phyloP scores from a whole-genome alignment of 768 basidiomycete genomes.

The Russula sp. region DNA sequence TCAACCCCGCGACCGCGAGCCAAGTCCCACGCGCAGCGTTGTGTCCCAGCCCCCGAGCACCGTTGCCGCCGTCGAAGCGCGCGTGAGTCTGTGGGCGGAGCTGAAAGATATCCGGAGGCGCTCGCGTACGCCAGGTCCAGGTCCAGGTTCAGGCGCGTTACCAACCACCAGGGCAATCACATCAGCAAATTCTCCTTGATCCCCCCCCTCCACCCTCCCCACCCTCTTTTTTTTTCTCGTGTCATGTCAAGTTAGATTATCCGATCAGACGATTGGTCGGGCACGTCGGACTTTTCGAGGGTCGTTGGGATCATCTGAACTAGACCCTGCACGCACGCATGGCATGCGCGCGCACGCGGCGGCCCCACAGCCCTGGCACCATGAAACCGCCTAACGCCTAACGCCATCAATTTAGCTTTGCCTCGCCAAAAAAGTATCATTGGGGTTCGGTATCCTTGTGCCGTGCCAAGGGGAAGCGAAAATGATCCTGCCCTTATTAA shows the following conservation, averaged over 20 bases:
- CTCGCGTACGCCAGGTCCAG: slow-evolving; percentile 9
- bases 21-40: slow-evolving; percentile 34
- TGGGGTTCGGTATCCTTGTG: too few species aligned
- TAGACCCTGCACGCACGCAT: too few species aligned
- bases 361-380: too few species aligned
- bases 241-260: too few species aligned
- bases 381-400: too few species aligned
- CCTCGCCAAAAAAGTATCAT: too few species aligned
- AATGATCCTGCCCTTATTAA: too few species aligned
- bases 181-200: neutral
- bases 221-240: neutral
- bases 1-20: slow-evolving; percentile 31
- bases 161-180: neutral
- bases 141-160: neutral
- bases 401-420: too few species aligned
- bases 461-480: too few species aligned
- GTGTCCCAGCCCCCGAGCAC: slow-evolving; percentile 22
- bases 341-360: too few species aligned
- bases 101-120: slow-evolving; percentile 21
- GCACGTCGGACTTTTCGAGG: neutral
- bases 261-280: neutral
- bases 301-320: too few species aligned
- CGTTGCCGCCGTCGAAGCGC: neutral
- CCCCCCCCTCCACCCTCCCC: too few species aligned
- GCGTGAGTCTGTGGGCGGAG: slow-evolving; percentile 22